Evolutionary conservation across 371 early-diverging fungal genomes (phyloP), one percentile per base, ranked within the genome.

Genomic region (Umbelopsis sp.): DNA sequence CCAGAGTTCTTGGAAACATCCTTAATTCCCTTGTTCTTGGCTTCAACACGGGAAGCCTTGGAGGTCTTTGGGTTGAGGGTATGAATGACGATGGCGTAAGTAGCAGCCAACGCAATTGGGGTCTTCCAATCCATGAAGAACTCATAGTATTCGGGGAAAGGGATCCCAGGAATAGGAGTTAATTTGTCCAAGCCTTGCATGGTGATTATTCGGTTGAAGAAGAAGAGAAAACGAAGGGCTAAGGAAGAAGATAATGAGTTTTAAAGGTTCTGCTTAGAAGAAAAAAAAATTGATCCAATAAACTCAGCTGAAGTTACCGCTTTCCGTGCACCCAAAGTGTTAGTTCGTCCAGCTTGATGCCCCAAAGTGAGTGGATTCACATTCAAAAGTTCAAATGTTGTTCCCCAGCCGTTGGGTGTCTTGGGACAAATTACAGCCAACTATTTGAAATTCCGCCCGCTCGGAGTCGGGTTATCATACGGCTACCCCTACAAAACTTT

Each of bases 71-170:
- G 38, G 75, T 92, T 93, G 65, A 87, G 81, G 12, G 86, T 69
- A 63, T 75, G 73, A 25, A 91, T 84, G 7, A 76, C 65, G 44
- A 80, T 41, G 7, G 82, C 79, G 69, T 91, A 93, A 10, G 82
- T 70, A 9, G 82, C 72, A n/a, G 91, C 91, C 50, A 88, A 76
- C 29, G 80, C 80, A 65, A 91, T 20, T 11, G 93, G 92, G 18
- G 88, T 86, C 74, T 87, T 89, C 92, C 91, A 92, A 77, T 91
- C 80, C 92, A 91, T 90, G 62, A 89, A 78, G 72, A 87, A 74
- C 66, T 87, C 86, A 76, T 89, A 90, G 76, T 80, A 84, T 72
- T 88, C 78, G 38, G 88, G 84, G 69, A 82, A 88, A 4, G 87
- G 90, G 50, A 90, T 80, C 50, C 84, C 86, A 8, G 83, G 75